These are phyloP conservation scores for Mimosa bimucronata DNA, from an alignment of 306 rosid species.

Conservation along the genomic window DNA sequence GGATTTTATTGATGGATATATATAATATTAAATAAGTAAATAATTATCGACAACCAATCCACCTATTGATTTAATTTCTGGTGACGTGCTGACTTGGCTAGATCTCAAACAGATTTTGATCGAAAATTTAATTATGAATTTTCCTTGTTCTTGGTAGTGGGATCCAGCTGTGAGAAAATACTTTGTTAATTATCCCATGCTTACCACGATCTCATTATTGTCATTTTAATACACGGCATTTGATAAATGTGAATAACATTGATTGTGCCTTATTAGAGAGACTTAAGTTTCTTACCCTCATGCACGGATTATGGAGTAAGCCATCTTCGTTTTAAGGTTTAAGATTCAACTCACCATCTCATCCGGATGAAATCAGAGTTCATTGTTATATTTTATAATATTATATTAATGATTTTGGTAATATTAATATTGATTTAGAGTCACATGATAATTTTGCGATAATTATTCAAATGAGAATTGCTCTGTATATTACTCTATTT, in stretches of 20 bases:
- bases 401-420: background rate
- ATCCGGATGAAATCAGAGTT: background rate
- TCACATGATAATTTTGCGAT: background rate
- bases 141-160: background rate
- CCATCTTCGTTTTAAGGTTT: background rate
- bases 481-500: background rate
- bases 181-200: background rate
- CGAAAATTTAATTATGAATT: background rate
- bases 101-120: background rate
- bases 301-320: background rate
- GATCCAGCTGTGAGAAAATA: background rate
- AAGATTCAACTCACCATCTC: background rate
- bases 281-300: background rate
- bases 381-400: background rate
- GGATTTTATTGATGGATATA: background rate
- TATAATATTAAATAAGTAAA: background rate
- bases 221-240: background rate
- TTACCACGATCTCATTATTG: background rate
- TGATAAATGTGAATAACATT: background rate
- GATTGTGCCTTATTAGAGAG: background rate
- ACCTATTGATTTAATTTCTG: background rate
- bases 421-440: background rate
- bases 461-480: background rate
- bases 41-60: background rate
- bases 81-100: background rate